Evolutionary conservation across 805 yeast species (phyloP), one percentile per base, ranked within the genome.

Genomic region (Teunomyces tritomae): DNA sequence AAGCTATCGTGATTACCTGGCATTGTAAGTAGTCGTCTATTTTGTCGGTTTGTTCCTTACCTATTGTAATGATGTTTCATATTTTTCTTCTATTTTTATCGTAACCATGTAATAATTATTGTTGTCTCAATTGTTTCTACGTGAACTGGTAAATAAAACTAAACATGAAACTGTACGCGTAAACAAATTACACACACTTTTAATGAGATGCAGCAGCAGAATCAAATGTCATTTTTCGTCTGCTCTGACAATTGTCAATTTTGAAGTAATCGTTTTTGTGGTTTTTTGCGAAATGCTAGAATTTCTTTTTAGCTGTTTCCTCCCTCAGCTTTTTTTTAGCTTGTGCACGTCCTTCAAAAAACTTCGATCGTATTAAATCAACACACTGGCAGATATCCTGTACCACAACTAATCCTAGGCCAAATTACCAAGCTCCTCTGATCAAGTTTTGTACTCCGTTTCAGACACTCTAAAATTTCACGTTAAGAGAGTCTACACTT

Each of bases 331-430:
- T 32, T 42, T 40, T 28, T 28, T 42, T 30, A n/a, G 11, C 28
- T 16, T 6, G 37, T 29, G 28, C 44, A 42, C 44, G 44, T 13
- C 44, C n/a, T 20, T 42, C 36, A 20, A 34, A 42, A 42, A 24
- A 30, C 36, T 42, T 42, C 36, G 26, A 13, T 42, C 44, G 29
- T 37, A 11, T 37, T 14, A 34, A 37, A 26, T 17, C 28, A 28
- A 37, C 40, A 37, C 40, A 37, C 40, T 36, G 29, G 7, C 29
- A 26, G 16, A 10, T 26, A 24, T 13, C 29, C 8, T 16, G 14
- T 34, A 34, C 20, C 39, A 17, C 24, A 16, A 34, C 8, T 34
- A 8, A 34, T 34, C 39, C 24, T 8, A 16, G 20, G 6, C 16
- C 39, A 34, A 8, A 16, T 8, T 13, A 9, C 20, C 24, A 16